Percentiles rank a stretch among this genome's conserved stretches.
Conservation (phyloP, 768 basidiomycete species). For the Trametopsis cervina region DNA sequence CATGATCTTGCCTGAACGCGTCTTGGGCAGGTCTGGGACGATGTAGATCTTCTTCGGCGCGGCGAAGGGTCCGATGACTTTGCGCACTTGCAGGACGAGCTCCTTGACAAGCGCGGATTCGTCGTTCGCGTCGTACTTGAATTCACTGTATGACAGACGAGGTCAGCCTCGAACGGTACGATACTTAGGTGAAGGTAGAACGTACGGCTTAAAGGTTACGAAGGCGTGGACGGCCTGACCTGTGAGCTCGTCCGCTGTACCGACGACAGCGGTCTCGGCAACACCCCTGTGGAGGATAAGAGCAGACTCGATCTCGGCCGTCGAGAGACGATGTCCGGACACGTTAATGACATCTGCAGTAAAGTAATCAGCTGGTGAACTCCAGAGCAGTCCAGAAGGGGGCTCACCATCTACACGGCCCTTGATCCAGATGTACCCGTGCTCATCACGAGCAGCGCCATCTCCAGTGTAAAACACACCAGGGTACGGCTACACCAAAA, state of each 20-base stretch:
- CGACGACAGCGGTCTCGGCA: constrained; percentile 86
- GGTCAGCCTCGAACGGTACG: neutral
- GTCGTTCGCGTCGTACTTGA: constrained; percentile 62
- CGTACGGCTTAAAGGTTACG: constrained; percentile 89
- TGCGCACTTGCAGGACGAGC: constrained; percentile 90
- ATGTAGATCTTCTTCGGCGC: constrained; percentile 90
- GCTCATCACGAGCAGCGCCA: constrained; percentile 86
- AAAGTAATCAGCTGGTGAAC: neutral
- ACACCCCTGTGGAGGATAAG: constrained; percentile 93
- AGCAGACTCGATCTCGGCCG: constrained; percentile 96
- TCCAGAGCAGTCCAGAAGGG: neutral
- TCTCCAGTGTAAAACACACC: constrained; percentile 95
- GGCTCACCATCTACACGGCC: constrained; percentile 85
- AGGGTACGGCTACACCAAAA: constrained; percentile 62
- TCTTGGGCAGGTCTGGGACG: constrained; percentile 86
- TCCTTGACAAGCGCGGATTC: constrained; percentile 77
- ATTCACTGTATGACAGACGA: constrained; percentile 53
- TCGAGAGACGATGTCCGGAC: constrained; percentile 93
- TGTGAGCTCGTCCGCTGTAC: constrained; percentile 79
- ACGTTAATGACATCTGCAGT: constrained; percentile 90
- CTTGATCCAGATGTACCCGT: constrained; percentile 99
- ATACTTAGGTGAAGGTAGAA: neutral
- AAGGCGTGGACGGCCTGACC: constrained; percentile 94
- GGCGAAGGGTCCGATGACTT: constrained; percentile 96
- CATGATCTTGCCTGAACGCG: constrained; percentile 98